Evolutionary conservation across 2,329 filamentous ascomycete genomes (phyloP).

Genomic region (Chaetoscypha palmicola): DNA sequence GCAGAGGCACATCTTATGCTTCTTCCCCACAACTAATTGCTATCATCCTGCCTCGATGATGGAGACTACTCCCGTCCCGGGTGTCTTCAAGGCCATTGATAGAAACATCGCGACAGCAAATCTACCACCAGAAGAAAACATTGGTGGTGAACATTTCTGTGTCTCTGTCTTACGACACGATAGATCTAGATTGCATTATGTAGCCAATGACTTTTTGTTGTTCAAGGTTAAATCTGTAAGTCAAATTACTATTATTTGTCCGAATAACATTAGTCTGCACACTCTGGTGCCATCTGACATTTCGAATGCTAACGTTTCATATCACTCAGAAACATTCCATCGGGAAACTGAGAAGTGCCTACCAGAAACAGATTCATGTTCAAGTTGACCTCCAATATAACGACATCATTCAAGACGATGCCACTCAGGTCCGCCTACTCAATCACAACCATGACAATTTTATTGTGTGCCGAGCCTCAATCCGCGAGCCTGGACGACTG

Average conservation of each 20-base stretch:
- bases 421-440: conserved; percentile 9
- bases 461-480: conserved; percentile 12
- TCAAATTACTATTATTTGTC: neutral
- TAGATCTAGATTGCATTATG: neutral
- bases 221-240: conserved; percentile 11
- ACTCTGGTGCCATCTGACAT: neutral
- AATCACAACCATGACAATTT: conserved; percentile 11
- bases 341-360: conserved; percentile 8
- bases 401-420: conserved; percentile 2
- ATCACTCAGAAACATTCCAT: conserved; percentile 7
- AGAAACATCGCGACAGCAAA: too few species aligned
- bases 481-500: neutral
- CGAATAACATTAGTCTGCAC: neutral
- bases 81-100: too few species aligned
- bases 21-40: too few species aligned
- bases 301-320: neutral
- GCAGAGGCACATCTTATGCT: too few species aligned
- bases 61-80: too few species aligned
- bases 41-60: too few species aligned
- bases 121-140: neutral
- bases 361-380: conserved; percentile 6
- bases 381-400: conserved; percentile 5
- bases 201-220: conserved; percentile 4
- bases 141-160: neutral
- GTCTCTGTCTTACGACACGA: conserved; percentile 4